These are phyloP conservation scores for Termitomyces bulborhizus DNA, from an alignment of 768 basidiomycete species.

Conservation along the genomic window DNA sequence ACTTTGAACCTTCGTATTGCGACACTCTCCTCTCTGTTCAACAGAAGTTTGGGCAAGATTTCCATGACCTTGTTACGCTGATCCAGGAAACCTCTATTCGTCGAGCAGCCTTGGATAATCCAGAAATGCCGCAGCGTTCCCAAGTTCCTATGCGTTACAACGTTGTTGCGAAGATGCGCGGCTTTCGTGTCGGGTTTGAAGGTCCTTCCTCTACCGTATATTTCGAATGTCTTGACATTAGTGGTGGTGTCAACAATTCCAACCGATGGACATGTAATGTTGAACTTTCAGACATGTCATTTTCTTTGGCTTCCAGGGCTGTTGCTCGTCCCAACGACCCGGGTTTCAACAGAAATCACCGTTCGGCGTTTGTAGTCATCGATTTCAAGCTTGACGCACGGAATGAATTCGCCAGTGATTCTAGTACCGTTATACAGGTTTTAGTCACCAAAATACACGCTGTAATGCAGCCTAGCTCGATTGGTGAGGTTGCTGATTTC, in stretches of 20 bases:
- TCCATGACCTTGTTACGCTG: conserved; percentile 70
- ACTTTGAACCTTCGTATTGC: conserved; percentile 77
- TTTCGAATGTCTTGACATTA: conserved; percentile 71
- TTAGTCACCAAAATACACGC: conserved; percentile 77
- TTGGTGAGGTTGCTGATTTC: conserved; percentile 87
- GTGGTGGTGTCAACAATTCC: conserved; percentile 50
- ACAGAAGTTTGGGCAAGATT: conserved; percentile 86
- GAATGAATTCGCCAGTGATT: conserved; percentile 17
- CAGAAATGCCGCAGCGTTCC: conserved; percentile 10
- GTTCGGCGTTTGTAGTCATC: conserved; percentile 79
- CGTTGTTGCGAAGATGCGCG: conserved; percentile 61
- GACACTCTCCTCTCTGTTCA: conserved; percentile 80
- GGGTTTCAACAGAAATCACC: conserved; percentile 51
- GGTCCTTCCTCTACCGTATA: conserved; percentile 66
- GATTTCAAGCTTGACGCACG: conserved; percentile 51
- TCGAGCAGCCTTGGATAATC: conserved; percentile 13
- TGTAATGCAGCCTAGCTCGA: conserved; percentile 90
- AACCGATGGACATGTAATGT: conserved; percentile 57
- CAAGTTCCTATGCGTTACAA: conserved; percentile 29
- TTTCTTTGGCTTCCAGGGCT: conserved; percentile 74
- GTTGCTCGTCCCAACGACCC: conserved; percentile 25
- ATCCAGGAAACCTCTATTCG: conserved; percentile 51
- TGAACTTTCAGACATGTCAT: conserved; percentile 63
- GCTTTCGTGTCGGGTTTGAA: conserved; percentile 76
- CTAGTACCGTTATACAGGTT: conserved; percentile 39